Percentiles rank a stretch among this genome's conserved stretches.
phyloP scores from a whole-genome alignment of 1,284 basidiomycete genomes.

The Ceratobasidium sp. region DNA sequence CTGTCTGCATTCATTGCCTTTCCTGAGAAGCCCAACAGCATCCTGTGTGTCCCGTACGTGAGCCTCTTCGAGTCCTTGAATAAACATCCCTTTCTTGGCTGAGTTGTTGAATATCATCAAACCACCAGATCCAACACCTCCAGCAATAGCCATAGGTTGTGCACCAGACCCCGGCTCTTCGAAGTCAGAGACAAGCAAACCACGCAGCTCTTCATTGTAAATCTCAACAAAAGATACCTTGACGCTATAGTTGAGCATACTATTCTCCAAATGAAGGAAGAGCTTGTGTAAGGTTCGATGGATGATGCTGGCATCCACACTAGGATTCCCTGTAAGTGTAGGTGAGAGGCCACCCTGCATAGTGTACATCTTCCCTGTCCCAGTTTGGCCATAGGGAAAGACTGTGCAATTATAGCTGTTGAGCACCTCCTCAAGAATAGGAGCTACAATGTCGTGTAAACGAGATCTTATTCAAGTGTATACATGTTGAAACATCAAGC shows the following conservation, averaged over 20 bases:
- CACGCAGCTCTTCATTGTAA: slow-evolving; percentile 99
- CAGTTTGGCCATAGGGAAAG: slow-evolving; percentile 99
- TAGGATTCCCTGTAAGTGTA: slow-evolving; percentile 88
- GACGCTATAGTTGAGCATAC: slow-evolving; percentile 87
- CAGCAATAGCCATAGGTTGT: slow-evolving; percentile 77
- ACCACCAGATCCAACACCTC: slow-evolving; percentile 60
- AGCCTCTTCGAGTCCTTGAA: slow-evolving; percentile 94
- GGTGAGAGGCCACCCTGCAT: slow-evolving; percentile 92
- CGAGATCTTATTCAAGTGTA: too few relatives aligned
- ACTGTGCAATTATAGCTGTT: slow-evolving; percentile 98
- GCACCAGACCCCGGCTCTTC: slow-evolving; percentile 65
- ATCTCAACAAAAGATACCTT: slow-evolving; percentile 95
- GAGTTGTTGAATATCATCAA: slow-evolving; percentile 95
- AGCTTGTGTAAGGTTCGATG: slow-evolving; percentile 95
- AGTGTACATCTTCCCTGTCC: slow-evolving; percentile 98
- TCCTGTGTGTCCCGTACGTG: slow-evolving; percentile 86
- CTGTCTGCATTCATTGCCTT: slow-evolving; percentile 91
- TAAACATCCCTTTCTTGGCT: slow-evolving; percentile 86
- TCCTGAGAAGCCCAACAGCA: slow-evolving; percentile 85
- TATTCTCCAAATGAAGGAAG: slow-evolving; percentile 87
- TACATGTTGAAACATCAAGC: too few relatives aligned
- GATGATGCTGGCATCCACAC: slow-evolving; percentile 95
- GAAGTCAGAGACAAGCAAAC: slow-evolving; percentile 82
- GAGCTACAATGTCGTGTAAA: slow-evolving; percentile 95
- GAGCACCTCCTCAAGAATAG: slow-evolving; percentile 93